phyloP scores from a whole-genome alignment of 1,139 yeast genomes.

The Hyphopichia buzzinii region DNA sequence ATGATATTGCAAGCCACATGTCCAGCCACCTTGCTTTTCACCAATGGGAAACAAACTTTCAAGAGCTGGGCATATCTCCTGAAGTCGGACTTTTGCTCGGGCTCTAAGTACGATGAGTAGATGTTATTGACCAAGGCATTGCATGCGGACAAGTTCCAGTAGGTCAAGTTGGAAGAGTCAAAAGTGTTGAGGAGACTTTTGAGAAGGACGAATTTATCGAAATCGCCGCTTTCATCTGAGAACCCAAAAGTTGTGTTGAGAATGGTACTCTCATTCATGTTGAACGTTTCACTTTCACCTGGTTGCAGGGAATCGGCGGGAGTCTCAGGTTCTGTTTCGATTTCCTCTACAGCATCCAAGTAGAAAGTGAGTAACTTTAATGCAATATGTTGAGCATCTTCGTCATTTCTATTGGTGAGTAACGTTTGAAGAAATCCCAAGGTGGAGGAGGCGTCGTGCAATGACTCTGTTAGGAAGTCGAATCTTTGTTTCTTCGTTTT shows the following conservation, averaged over 20 bases:
- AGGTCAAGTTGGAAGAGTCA: constrained; percentile 20
- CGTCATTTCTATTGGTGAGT: constrained; percentile 14
- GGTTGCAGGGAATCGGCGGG: background rate
- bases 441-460: constrained; percentile 14
- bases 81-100: background rate
- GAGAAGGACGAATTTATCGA: constrained; percentile 13
- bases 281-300: constrained; percentile 1
- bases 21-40: constrained; percentile 30
- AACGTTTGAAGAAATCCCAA: constrained; percentile 21
- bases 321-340: background rate
- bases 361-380: constrained; percentile 28
- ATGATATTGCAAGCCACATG: constrained; percentile 22
- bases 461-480: constrained; percentile 16
- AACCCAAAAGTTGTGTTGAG: constrained; percentile 7
- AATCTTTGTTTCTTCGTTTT: constrained; percentile 18
- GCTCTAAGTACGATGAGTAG: constrained; percentile 1
- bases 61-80: constrained; percentile 20
- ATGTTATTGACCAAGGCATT: constrained; percentile 19
- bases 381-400: constrained; percentile 22
- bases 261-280: constrained; percentile 7
- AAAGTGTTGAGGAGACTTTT: constrained; percentile 18
- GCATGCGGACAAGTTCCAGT: constrained; percentile 38
- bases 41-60: constrained; percentile 44
- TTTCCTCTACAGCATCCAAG: constrained; percentile 12
- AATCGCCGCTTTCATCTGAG: constrained; percentile 1